Percentiles rank a stretch among this genome's conserved stretches.
These are phyloP conservation scores for Kodamaea sp. DNA, from an alignment of 1,139 yeast species.

Conservation along the genomic window DNA sequence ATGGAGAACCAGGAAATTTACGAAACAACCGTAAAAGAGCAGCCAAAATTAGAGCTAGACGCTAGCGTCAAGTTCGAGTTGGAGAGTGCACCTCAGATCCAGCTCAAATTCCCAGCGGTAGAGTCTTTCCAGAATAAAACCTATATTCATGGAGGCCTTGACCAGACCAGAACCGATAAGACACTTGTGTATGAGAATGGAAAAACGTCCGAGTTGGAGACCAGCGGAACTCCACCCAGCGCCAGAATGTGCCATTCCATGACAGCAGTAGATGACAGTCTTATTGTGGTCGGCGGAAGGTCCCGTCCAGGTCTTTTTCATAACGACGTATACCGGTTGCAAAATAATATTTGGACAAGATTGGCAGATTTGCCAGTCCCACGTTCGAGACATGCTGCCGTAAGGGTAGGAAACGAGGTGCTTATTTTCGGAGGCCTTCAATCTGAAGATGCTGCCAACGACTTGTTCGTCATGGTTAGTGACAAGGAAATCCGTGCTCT, in stretches of 20 bases:
- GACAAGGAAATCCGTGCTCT: conserved; percentile 16
- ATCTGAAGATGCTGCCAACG: conserved; percentile 8
- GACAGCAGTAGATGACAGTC: conserved; percentile 29
- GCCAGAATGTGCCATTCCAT: conserved; percentile 66
- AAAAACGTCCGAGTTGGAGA: conserved; percentile 1
- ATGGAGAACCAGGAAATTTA: conserved; percentile 9
- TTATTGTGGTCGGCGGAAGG: conserved; percentile 68
- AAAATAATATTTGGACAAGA: conserved; percentile 38
- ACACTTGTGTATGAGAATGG: conserved; percentile 16
- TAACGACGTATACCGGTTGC: conserved; percentile 29
- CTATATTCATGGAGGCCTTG: conserved; percentile 57
- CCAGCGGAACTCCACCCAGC: conserved; percentile 19
- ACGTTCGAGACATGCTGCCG: conserved; percentile 57
- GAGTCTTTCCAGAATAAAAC: conserved; percentile 23
- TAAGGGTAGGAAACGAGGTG: conserved; percentile 35
- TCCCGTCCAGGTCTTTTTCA: conserved; percentile 55
- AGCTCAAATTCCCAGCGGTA: conserved; percentile 53
- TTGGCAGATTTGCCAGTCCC: conserved; percentile 47
- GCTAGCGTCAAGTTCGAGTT: conserved; percentile 7
- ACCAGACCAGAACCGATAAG: conserved; percentile 40
- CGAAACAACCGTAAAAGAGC: background rate
- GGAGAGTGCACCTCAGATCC: conserved; percentile 16
- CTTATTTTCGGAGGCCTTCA: conserved; percentile 56
- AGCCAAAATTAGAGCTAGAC: conserved; percentile 7
- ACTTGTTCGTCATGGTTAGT: conserved; percentile 22